Base-by-base conservation (phyloP, 139 green algal species). In the Eudorina sp. region DNA sequence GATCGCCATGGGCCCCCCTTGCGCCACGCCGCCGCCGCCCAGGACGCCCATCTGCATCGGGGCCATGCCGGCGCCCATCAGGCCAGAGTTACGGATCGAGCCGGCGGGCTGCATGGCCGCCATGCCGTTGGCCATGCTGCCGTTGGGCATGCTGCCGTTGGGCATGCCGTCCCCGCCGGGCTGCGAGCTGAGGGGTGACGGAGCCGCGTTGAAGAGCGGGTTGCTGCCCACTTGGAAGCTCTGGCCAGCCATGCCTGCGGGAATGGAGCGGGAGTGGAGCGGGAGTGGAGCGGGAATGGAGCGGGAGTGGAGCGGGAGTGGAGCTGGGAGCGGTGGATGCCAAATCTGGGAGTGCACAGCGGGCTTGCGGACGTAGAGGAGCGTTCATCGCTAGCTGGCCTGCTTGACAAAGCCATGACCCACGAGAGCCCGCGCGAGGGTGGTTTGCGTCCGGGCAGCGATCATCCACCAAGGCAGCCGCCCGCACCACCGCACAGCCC, bases 151-250 rank as follows among this genome's bases (percentile, higher is more conserved):
- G 76, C 76, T 7, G 76, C 53, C 13, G 70, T 41, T 7, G 46
- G 21, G 31, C 38, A 76, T 60, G 31, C 58, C 60, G 40, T 3
- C 25, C 55, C 34, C 85, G 38, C 88, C 88, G 0, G 88, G 88
- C 84, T 90, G 84, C 51, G 75, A 88, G 66, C 41, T 58, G 9
- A 92, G 53, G 3, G 89, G 89, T 19, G 89, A 92, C 25, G 89
- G 84, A 13, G 70, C 68, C 25, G 80, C 11, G 70, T 64, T 64
- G 88, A 68, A 91, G 41, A 92, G 79, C 31, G 89, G 89, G 68
- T 90, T 90, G 78, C 43, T 82, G 83, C 83, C 83, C 11, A 88
- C 0, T 11, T 60, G 53, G n/a, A n/a, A 46, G 40, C 34, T 19
- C 38, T 25, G 38, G 40, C 72, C 72, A 53, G 38, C 46, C 74